phyloP scores from a whole-genome alignment of 805 yeast genomes.

The Barnettozyma vustinii region DNA sequence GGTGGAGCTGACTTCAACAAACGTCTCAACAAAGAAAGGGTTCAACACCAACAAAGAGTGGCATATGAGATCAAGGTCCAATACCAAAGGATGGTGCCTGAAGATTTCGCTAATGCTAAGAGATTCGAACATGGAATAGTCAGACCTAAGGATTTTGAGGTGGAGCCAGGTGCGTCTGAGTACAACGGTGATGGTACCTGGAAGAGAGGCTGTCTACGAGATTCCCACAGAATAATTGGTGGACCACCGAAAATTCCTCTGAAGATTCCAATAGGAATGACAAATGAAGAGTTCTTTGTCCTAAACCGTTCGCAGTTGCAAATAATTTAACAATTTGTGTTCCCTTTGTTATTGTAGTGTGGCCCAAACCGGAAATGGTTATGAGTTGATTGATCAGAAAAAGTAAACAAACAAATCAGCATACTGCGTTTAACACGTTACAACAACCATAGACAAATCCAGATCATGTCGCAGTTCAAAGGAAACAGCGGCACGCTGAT shows the following conservation, averaged over 20 bases:
- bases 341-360: background rate
- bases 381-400: background rate
- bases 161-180: conserved; percentile 21
- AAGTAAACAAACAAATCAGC: background rate
- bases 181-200: conserved; percentile 25
- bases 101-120: conserved; percentile 15
- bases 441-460: no score
- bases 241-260: conserved; percentile 21
- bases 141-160: conserved; percentile 13
- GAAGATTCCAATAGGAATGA: conserved; percentile 25
- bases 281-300: conserved; percentile 19
- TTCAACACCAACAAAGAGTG: conserved; percentile 5
- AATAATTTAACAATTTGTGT: background rate
- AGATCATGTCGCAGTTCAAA: conserved; percentile 24
- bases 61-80: conserved; percentile 3
- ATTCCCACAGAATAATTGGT: conserved; percentile 9
- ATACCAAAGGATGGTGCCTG: conserved; percentile 11
- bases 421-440: no score
- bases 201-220: conserved; percentile 17
- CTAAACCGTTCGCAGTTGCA: conserved; percentile 13
- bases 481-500: conserved; percentile 50
- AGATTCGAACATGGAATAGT: conserved; percentile 19
- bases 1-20: conserved; percentile 7
- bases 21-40: conserved; percentile 2
- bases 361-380: background rate